Base-by-base conservation (phyloP, 2,329 filamentous ascomycete genomes). In the Zasmidium angulare region DNA sequence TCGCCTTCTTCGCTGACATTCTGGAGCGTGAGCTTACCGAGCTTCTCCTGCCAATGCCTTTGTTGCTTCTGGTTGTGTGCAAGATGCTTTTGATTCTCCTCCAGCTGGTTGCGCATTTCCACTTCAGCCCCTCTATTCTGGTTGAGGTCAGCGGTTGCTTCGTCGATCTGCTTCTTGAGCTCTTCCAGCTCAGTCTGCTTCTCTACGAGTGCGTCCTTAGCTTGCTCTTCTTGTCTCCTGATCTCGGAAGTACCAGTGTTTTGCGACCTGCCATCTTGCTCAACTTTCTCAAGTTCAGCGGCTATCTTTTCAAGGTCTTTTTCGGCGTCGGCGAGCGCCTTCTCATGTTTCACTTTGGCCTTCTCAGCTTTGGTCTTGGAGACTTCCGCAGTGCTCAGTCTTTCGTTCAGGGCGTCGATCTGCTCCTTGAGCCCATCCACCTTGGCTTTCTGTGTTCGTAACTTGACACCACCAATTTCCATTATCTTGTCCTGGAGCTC, bases 21-120 rank as follows among this genome's bases (percentile, higher is more conserved):
- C 67, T 97, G 92, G 40, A 98, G 79, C 2, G 83, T 78, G 23
- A 99, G 84, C 78, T 96, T 98, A 54, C 83, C 82, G 9, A 96
- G 81, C 78, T 98, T 97, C 61, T 96, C 91, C 56, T 92, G 81
- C 92, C 93, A 98, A 78, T 96, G 91, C 40, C 82, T 84, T 46
- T 90, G 83, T 60, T 90, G 87, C 76, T 90, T 93, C 74, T 96
- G 87, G 75, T 96, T 96, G 71, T 98, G 93, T 0, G 79, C 76
- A 14, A 98, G 83, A 10, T 88, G 85, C 77, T 99, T 99, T 66
- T 96, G 90, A 74, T 93, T 95, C 72, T 98, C 93, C 71, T 98
- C 95, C 1, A 99, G 87, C 78, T 96, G 96, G 77, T 98, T 98
- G 63, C 90, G 89, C 92, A 98, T 97, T 76, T 99, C 95, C 62